Evolutionary conservation across 176 grass and related monocot genomes (phyloP).

Genomic region (Dactylis glomerata): DNA sequence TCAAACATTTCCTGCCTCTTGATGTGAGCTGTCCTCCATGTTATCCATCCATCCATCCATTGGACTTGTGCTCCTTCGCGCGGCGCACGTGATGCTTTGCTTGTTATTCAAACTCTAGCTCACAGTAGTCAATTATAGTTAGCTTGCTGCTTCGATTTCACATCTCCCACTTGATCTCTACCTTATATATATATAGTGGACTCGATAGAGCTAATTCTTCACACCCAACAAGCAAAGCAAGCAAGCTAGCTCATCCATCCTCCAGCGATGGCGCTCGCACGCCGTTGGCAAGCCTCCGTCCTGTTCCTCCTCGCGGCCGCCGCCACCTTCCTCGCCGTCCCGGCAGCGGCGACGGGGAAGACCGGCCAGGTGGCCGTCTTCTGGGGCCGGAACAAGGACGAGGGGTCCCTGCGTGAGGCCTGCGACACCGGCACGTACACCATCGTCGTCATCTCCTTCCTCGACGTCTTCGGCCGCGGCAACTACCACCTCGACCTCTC

Average conservation of each 20-base stretch:
- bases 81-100: background rate
- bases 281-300: background rate
- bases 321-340: background rate
- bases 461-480: constrained; percentile 16
- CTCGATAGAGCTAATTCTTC: background rate
- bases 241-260: background rate
- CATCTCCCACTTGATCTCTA: background rate
- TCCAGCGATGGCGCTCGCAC: background rate
- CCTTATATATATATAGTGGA: background rate
- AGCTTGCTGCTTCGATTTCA: background rate
- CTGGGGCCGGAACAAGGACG: constrained; percentile 24
- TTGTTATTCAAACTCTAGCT: background rate
- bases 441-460: constrained; percentile 26
- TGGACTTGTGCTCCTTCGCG: background rate
- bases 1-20: background rate
- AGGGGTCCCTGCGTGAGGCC: background rate
- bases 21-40: background rate
- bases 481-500: constrained; percentile 9
- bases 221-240: background rate
- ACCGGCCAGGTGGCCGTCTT: background rate
- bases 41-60: background rate
- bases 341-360: background rate
- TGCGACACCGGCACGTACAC: constrained; percentile 14
- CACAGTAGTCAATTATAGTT: background rate
- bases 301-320: background rate